Evolutionary conservation across 768 basidiomycete species (phyloP).

Genomic region (Russula sp.): DNA sequence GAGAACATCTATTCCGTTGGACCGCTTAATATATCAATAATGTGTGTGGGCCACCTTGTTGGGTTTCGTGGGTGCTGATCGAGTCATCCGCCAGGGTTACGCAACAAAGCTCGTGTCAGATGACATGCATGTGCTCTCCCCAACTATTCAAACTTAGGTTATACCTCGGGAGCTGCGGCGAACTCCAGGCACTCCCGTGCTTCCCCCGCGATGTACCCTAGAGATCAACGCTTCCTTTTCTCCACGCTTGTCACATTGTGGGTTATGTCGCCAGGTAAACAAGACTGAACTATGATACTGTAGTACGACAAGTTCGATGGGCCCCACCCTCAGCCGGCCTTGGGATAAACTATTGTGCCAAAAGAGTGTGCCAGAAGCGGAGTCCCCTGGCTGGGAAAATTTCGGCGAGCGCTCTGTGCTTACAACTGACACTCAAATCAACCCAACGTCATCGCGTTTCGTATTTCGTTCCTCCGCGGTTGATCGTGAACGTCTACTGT

Average conservation of each 20-base stretch:
- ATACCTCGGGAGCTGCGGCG: no score
- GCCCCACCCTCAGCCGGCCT: no score
- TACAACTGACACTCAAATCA: no score
- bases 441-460: not conserved
- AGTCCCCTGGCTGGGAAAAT: no score
- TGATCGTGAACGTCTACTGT: not conserved
- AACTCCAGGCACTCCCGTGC: not conserved
- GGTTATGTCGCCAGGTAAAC: not conserved
- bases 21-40: slow-evolving; percentile 33
- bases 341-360: no score
- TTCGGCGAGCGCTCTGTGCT: no score
- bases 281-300: no score
- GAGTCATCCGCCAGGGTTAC: not conserved
- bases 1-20: slow-evolving; percentile 50
- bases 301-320: no score
- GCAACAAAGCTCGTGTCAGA: no score
- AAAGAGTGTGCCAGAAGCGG: no score
- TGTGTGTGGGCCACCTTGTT: not conserved
- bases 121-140: no score
- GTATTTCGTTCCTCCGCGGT: not conserved
- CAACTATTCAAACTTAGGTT: no score
- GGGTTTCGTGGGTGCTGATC: not conserved
- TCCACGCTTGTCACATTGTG: not conserved
- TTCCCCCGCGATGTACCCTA: not conserved
- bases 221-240: not conserved